Evolutionary conservation across 2,329 filamentous ascomycete species (phyloP), one percentile per base, ranked within the genome.

Genomic region (Endocalyx cinctus): DNA sequence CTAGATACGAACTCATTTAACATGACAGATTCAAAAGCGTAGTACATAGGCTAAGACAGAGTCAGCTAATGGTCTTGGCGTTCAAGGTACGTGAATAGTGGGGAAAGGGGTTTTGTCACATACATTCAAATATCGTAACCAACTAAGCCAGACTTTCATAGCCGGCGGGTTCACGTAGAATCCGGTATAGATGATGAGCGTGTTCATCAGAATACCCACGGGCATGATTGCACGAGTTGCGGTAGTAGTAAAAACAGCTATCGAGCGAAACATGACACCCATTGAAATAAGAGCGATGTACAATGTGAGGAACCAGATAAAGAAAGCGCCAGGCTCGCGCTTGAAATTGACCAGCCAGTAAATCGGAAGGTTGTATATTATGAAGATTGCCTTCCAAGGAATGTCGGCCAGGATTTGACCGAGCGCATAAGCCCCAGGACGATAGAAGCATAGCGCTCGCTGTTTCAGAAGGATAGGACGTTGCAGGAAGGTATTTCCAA

Each of bases 61-160:
- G n/a, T n/a, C 20, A 23, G 20, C n/a, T 23, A n/a, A 23, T 23
- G 8, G n/a, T n/a, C n/a, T n/a, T n/a, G n/a, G n/a, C n/a, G n/a
- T n/a, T n/a, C n/a, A n/a, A n/a, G n/a, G n/a, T n/a, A n/a, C n/a
- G n/a, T n/a, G n/a, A n/a, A n/a, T n/a, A n/a, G n/a, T n/a, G n/a
- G n/a, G n/a, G n/a, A n/a, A n/a, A n/a, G n/a, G n/a, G n/a, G n/a
- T n/a, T n/a, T n/a, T n/a, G n/a, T n/a, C n/a, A n/a, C n/a, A n/a
- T n/a, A n/a, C n/a, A n/a, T n/a, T n/a, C n/a, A n/a, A n/a, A n/a
- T 78, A 80, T 38, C 71, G 72, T 37, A 82, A 74, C 79, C 79
- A 83, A 28, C 70, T 61, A 20, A 74, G 70, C 76, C 78, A 83
- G 2, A 72, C 70, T 22, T 73, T 63, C 73, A 75, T 82, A 50